These are phyloP conservation scores for Lactifluus piperatus DNA, from an alignment of 768 basidiomycete species.

Conservation along the genomic window DNA sequence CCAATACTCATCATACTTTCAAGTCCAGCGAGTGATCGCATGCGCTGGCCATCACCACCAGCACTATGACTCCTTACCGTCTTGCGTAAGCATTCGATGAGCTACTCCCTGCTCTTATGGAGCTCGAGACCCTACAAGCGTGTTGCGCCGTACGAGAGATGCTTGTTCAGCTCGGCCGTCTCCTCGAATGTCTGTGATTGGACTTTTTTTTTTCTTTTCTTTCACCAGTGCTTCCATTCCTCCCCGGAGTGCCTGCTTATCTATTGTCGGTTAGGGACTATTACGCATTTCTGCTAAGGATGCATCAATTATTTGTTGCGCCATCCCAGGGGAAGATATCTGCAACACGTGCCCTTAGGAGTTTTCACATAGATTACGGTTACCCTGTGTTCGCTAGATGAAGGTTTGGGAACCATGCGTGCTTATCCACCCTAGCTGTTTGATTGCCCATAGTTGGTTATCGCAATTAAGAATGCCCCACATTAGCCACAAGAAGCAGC, in stretches of 20 bases:
- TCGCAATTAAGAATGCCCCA: slow-evolving; percentile 82
- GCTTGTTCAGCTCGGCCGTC: slow-evolving; percentile 63
- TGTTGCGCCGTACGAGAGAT: slow-evolving; percentile 77
- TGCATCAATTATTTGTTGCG: slow-evolving; percentile 57
- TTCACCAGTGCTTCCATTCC: neutral
- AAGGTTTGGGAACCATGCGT: neutral
- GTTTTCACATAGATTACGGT: slow-evolving; percentile 87
- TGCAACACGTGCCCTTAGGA: slow-evolving; percentile 71
- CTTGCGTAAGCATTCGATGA: slow-evolving; percentile 56
- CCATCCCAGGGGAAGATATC: slow-evolving; percentile 74
- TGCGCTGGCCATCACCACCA: no score
- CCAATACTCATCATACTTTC: no score
- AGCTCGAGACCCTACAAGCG: slow-evolving; percentile 65
- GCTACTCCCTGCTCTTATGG: slow-evolving; percentile 51
- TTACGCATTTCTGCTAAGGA: slow-evolving; percentile 64
- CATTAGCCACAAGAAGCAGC: no score
- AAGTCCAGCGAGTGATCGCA: no score
- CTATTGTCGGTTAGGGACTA: slow-evolving; percentile 46
- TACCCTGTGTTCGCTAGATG: slow-evolving; percentile 29
- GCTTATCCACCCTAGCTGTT: slow-evolving; percentile 49
- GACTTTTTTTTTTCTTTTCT: neutral
- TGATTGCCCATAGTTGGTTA: slow-evolving; percentile 84
- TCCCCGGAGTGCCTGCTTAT: neutral
- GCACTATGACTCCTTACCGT: no score
- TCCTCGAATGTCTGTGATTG: slow-evolving; percentile 82